Evolutionary conservation across 2,329 filamentous ascomycete genomes (phyloP).

Genomic region (Endothia cerciana): DNA sequence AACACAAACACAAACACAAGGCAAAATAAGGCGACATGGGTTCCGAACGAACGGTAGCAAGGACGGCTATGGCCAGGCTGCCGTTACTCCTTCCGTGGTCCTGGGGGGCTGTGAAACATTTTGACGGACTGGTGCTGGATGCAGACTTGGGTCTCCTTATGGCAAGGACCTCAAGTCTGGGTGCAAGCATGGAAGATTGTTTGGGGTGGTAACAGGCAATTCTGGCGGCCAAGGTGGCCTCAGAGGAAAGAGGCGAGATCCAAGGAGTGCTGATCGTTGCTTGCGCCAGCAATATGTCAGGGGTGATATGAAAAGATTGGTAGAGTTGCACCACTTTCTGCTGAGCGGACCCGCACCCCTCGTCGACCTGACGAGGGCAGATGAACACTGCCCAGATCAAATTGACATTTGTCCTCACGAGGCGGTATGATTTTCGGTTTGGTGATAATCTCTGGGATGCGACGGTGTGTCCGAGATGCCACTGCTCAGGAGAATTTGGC

Average conservation of each 20-base stretch:
- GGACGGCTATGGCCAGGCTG: constrained; percentile 21
- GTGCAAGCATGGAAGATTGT: constrained; percentile 8
- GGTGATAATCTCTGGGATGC: constrained; percentile 6
- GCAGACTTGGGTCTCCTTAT: constrained; percentile 23
- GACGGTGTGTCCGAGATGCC: constrained; percentile 8
- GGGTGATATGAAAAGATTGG: background rate
- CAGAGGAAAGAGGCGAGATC: background rate
- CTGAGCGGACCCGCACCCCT: background rate
- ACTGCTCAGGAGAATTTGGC: background rate
- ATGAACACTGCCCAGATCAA: background rate
- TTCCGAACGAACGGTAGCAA: constrained; percentile 23
- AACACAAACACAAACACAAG: constrained; percentile 31
- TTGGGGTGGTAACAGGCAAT: background rate
- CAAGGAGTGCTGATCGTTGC: constrained; percentile 6
- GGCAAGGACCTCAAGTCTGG: constrained; percentile 3
- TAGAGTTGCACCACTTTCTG: constrained; percentile 6
- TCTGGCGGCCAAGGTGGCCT: background rate
- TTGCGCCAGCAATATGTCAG: constrained; percentile 3
- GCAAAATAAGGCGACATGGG: constrained; percentile 27
- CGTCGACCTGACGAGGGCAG: background rate
- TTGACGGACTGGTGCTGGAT: constrained; percentile 14
- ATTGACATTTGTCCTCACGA: background rate
- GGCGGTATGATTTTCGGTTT: background rate
- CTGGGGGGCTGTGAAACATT: constrained; percentile 27
- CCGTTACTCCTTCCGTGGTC: constrained; percentile 21